phyloP scores from a whole-genome alignment of 2,329 filamentous ascomycete species.

The Cordyceps sp. region DNA sequence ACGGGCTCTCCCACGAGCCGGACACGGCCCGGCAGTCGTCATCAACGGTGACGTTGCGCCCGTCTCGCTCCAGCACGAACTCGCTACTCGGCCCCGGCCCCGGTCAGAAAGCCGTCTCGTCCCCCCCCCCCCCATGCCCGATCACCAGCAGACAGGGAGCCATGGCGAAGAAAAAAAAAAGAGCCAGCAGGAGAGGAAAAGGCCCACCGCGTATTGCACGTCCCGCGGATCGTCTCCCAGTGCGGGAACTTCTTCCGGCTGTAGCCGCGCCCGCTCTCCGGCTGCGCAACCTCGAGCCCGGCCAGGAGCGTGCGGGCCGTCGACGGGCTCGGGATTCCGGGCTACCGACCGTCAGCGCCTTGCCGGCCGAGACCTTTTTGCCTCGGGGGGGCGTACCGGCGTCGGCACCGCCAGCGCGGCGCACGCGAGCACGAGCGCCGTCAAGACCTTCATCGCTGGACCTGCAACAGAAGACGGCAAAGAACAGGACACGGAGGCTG shows the following conservation, averaged over 20 bases:
- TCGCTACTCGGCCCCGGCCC: slow-evolving; percentile 33
- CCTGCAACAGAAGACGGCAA: no score
- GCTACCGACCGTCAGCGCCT: slow-evolving; percentile 13
- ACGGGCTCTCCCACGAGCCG: slow-evolving; percentile 56
- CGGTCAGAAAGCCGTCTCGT: no score
- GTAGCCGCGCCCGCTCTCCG: slow-evolving; percentile 40
- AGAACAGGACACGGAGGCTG: no score
- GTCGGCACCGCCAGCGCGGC: no score
- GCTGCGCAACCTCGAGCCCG: slow-evolving; percentile 37
- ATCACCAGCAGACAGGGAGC: no score
- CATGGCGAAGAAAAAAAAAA: neutral
- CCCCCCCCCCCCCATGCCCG: no score
- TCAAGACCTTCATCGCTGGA: no score
- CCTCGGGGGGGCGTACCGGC: no score
- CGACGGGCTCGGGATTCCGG: slow-evolving; percentile 44
- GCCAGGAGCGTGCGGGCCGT: slow-evolving; percentile 41
- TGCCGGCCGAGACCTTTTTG: no score
- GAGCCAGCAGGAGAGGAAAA: neutral
- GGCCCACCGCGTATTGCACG: slow-evolving; percentile 48
- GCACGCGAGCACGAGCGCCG: no score
- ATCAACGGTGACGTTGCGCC: slow-evolving; percentile 41
- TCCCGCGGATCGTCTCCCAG: slow-evolving; percentile 49
- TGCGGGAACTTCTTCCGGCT: slow-evolving; percentile 52
- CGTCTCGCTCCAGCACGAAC: slow-evolving; percentile 58
- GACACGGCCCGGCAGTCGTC: slow-evolving; percentile 44